Base-by-base conservation (phyloP, 306 rosid genomes). In the Macrotyloma uniflorum region DNA sequence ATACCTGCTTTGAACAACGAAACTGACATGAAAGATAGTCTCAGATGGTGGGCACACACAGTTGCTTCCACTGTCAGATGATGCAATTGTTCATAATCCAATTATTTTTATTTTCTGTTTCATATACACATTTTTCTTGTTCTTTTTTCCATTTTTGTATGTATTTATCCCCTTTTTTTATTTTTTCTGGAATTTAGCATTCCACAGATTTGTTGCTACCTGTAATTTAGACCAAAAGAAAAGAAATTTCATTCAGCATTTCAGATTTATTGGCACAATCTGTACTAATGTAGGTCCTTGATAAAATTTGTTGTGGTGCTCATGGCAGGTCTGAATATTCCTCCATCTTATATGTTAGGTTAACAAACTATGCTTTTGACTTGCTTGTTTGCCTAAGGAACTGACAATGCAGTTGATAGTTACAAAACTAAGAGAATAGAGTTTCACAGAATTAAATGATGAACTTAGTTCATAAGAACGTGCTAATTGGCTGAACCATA, bases 31-130 rank as follows among this genome's bases (percentile, higher is more conserved):
- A 94, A 94, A 67, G 85, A 92, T 62, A 88, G 61, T 74, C 93
- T 94, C 58, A 86, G 76, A 79, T 85, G 77, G 86, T 94, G 98
- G 98, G 98, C 98, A 78, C 97, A 90, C 0, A 85, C 86, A 0
- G 97, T 94, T 85, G 98, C 97, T 82, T 92, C 98, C 9, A 72
- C 90, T 7, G 95, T 90, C 55, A 87, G 90, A 91, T 94, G 79
- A 89, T 50, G 33, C 15, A n/a, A 22, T n/a, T 26, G 23, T 61
- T 75, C 84, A 74, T 35, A 53, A 6, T 22, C 38, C 67, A 22
- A 10, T 67, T 67, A 1, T 20, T 67, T 7, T 18, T 4, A 22
- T 23, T 43, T 43, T n/a, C 8, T 40, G n/a, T 14, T 63, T 8
- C 40, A 70, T 30, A 61, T 50, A 20, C 40, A 36, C 65, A 36